These are phyloP conservation scores for Centrapalus pauciflorus DNA, from an alignment of 129 eudicot genomes.

Conservation along the genomic window DNA sequence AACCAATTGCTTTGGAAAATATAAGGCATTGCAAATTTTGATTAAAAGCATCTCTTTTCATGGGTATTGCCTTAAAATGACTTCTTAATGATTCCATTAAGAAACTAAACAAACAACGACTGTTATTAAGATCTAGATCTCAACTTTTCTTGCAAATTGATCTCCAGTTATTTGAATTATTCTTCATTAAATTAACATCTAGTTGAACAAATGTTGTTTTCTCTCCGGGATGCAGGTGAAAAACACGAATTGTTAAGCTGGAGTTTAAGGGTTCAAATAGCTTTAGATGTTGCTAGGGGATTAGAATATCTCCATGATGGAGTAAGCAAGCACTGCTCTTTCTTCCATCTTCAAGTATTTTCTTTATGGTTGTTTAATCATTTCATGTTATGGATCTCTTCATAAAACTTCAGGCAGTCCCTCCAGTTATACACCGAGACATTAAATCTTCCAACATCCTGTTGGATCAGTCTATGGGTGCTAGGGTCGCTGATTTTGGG, in stretches of 20 bases:
- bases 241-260: constrained; percentile 56
- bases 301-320: constrained; percentile 98
- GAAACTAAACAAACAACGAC: too few relatives aligned
- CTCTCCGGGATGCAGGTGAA: constrained; percentile 42
- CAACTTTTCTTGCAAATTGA: too few relatives aligned
- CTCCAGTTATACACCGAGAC: constrained; percentile 93
- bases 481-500: constrained; percentile 93
- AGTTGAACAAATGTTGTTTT: neutral
- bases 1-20: too few relatives aligned
- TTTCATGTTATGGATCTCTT: neutral
- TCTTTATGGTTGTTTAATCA: neutral
- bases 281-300: constrained; percentile 90
- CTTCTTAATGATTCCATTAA: too few relatives aligned
- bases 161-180: neutral
- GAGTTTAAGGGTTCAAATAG: constrained; percentile 78
- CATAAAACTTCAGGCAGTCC: constrained; percentile 63
- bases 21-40: too few relatives aligned
- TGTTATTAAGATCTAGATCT: too few relatives aligned
- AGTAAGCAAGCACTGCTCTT: constrained; percentile 37
- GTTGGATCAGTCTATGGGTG: constrained; percentile 90
- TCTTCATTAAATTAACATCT: neutral
- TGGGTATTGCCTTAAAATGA: too few relatives aligned
- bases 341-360: neutral
- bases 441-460: constrained; percentile 89
- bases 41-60: too few relatives aligned